Conservation (phyloP, 768 basidiomycete species). For the Suillus decipiens region DNA sequence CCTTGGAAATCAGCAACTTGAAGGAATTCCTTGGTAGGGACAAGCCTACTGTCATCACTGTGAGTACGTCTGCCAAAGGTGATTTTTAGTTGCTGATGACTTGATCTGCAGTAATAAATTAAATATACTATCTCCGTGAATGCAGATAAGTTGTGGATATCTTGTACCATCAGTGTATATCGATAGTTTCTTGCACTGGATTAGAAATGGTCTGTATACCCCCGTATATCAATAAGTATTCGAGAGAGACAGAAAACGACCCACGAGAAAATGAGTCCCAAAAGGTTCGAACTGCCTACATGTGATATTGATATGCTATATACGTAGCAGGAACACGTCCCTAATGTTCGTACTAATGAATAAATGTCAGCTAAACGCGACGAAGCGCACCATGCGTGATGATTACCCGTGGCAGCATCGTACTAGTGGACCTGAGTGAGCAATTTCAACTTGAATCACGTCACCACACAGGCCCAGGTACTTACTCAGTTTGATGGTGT, state of each 20-base stretch:
- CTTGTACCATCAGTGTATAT: constrained; percentile 4
- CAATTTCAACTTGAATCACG: neutral
- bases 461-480: neutral
- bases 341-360: neutral
- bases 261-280: neutral
- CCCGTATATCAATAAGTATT: constrained; percentile 1
- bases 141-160: neutral
- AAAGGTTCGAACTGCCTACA: neutral
- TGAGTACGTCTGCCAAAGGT: constrained; percentile 37
- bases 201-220: neutral
- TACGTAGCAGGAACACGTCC: neutral
- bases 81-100: neutral
- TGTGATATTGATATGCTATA: neutral
- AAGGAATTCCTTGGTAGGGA: constrained; percentile 84
- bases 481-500: neutral
- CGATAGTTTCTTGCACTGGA: neutral
- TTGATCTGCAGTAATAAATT: constrained; percentile 16
- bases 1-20: constrained; percentile 81
- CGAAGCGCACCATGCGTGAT: neutral
- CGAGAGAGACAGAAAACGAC: neutral
- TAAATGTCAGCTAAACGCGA: neutral
- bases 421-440: neutral
- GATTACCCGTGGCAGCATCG: neutral
- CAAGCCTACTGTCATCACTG: constrained; percentile 96
- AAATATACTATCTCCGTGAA: neutral